Base-by-base conservation (phyloP, 306 rosid species). In the Quercus rubra region DNA sequence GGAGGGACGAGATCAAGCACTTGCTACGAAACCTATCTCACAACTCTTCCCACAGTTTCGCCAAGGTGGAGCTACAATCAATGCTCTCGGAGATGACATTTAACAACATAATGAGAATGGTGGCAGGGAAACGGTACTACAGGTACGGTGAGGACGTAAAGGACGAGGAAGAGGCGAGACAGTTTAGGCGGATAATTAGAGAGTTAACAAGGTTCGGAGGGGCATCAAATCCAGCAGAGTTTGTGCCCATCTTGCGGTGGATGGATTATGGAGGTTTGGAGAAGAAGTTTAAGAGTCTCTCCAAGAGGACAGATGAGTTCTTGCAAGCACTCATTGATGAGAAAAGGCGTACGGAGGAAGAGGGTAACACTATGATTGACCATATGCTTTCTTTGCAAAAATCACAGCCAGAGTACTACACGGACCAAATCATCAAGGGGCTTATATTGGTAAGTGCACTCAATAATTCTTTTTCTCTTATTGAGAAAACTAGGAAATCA, bases 31-130 rank as follows among this genome's bases (percentile, higher is more conserved):
- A 82, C 2, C 86, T 88, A 0, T 21, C 77, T 1, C 2, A 5
- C 0, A 73, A 28, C 10, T 84, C 90, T 2, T 0, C 3, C 1
- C 12, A 52, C 1, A 58, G 38, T 1, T 88, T 82, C 61, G 21
- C 78, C 0, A 84, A 58, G 41, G 93, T 91, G 33, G 81, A 86
- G 23, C 68, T 91, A 1, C 64, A 41, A 25, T 23, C 90, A 0
- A 30, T 59, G 82, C 77, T 92, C 12, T 8, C 77, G 1, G 88
- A 86, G 25, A 64, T 92, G 12, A 83, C 93, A 3, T 91, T 87
- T 55, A 93, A 91, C 83, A 84, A 75, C 13, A 74, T 86, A 46
- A 87, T 89, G 90, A 88, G 83, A 56, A 93, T 91, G 94, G 89
- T 85, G 15, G 88, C 90, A 0, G 97, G 94, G 1, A 91, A 93